phyloP scores from a whole-genome alignment of 2,329 filamentous ascomycete genomes.

The Ophiostoma pallidulum region DNA sequence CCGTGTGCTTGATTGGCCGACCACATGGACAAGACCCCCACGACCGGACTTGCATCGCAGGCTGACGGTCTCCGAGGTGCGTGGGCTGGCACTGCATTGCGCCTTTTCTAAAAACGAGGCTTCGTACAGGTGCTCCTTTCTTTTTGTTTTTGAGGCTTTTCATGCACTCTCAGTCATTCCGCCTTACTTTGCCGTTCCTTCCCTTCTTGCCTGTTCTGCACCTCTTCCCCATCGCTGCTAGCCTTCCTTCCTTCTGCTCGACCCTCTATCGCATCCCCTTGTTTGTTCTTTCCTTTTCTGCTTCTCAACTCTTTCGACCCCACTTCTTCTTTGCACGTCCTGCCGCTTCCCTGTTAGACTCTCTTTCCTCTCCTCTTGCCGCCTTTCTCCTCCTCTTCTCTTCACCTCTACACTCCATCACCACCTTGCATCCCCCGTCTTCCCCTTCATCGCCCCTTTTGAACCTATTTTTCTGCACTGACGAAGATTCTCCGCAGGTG shows the following conservation, averaged over 20 bases:
- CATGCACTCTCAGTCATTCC: not conserved
- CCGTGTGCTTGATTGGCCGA: not conserved
- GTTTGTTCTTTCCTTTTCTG: not conserved
- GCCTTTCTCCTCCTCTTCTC: not conserved
- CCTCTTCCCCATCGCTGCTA: not conserved
- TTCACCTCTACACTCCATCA: not conserved
- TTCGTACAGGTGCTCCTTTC: not conserved
- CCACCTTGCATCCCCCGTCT: too few relatives aligned
- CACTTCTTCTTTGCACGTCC: not conserved
- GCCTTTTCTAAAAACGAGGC: too few relatives aligned
- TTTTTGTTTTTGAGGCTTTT: not conserved
- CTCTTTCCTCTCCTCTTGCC: not conserved
- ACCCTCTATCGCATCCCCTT: too few relatives aligned
- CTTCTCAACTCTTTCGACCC: not conserved
- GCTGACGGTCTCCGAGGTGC: not conserved
- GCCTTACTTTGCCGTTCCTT: not conserved
- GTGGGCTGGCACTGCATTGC: not conserved
- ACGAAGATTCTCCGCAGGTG: too few relatives aligned
- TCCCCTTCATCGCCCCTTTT: too few relatives aligned
- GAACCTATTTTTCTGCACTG: too few relatives aligned
- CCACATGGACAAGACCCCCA: conserved; percentile 5
- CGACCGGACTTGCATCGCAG: conserved; percentile 4
- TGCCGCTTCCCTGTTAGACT: not conserved
- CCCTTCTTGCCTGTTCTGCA: not conserved
- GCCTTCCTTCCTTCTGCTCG: not conserved